Evolutionary conservation across 768 basidiomycete genomes (phyloP), one percentile per base, ranked within the genome.

Genomic region (Phaffia tasmanica): DNA sequence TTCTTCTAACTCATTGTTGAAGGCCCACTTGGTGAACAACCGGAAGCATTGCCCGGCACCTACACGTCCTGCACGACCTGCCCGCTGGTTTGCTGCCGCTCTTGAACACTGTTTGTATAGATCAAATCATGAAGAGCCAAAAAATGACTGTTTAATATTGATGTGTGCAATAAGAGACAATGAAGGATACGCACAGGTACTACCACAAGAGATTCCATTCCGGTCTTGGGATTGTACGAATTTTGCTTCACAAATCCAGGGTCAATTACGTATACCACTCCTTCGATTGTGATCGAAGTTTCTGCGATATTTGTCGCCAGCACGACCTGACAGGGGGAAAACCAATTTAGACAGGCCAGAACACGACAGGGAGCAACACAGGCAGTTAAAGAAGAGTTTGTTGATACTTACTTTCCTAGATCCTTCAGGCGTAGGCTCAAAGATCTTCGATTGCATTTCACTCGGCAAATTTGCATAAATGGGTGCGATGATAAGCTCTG

Each of bases 181-280:
- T 30, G 47, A n/a, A 50, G 25, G 27, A 4, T 23, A 81, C 87
- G 77, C 69, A 93, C 89, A 0, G 95, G 95, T 61, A 97, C 93
- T 46, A 99, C 91, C 18, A 91, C 84, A 18, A 99, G 80, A 0
- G 92, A 94, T 14, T 90, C 92, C 95, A 99, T 99, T 18, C 95
- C 94, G 54, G 95, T 95, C 73, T 93, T 83, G 1, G 95, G 95
- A 77, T 99, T 99, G 75, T 95, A 99, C 50, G 91, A 87, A 76
- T 99, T 98, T 75, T 99, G 95, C 80, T 99, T 99, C 72, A 98
- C 94, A 73, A 98, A 97, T 16, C 95, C 95, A 2, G 95, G 95
- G 75, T 99, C 95, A 70, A 99, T 98, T 50, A 99, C 95, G 75
- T 95, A 99, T 1, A 98, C 94, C 7, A 99, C 95, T 32, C 95